Conservation (phyloP, 2,329 filamentous ascomycete genomes). For the Didymella exigua region DNA sequence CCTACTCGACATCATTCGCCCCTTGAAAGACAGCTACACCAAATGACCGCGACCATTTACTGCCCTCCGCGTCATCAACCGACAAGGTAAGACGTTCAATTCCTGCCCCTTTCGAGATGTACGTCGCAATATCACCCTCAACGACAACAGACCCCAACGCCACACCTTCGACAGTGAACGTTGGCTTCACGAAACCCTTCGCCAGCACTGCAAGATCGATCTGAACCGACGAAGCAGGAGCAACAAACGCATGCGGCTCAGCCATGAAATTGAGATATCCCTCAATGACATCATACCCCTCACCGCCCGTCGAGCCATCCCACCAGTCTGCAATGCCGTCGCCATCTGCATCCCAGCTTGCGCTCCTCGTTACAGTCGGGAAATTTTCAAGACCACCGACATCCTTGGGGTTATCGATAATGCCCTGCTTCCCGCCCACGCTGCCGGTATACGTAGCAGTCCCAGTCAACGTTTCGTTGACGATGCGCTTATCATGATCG, state of each 20-base stretch:
- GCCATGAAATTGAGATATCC: constrained; percentile 48
- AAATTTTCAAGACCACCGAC: constrained; percentile 45
- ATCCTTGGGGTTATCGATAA: constrained; percentile 44
- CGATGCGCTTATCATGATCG: constrained; percentile 44
- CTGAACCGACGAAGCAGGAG: constrained; percentile 25
- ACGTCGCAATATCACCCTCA: constrained; percentile 11
- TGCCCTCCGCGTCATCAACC: constrained; percentile 18
- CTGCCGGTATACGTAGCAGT: constrained; percentile 41
- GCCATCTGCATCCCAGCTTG: constrained; percentile 41
- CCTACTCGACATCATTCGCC: too few relatives aligned
- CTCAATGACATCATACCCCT: constrained; percentile 42
- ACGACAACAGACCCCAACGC: constrained; percentile 13
- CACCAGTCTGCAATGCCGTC: constrained; percentile 48
- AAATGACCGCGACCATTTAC: constrained; percentile 15
- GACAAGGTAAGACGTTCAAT: constrained; percentile 16
- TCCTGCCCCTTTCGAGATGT: constrained; percentile 12
- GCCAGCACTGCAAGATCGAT: constrained; percentile 34
- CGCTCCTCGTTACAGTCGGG: constrained; percentile 29
- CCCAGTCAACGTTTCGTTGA: constrained; percentile 39
- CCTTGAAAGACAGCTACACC: too few relatives aligned
- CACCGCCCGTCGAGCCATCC: constrained; percentile 42
- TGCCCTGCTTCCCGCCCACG: constrained; percentile 36
- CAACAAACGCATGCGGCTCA: constrained; percentile 42
- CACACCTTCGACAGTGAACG: constrained; percentile 16
- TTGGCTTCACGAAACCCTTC: constrained; percentile 19